phyloP scores from a whole-genome alignment of 495 filamentous ascomycete genomes.

The Lasiosphaeria miniovina region DNA sequence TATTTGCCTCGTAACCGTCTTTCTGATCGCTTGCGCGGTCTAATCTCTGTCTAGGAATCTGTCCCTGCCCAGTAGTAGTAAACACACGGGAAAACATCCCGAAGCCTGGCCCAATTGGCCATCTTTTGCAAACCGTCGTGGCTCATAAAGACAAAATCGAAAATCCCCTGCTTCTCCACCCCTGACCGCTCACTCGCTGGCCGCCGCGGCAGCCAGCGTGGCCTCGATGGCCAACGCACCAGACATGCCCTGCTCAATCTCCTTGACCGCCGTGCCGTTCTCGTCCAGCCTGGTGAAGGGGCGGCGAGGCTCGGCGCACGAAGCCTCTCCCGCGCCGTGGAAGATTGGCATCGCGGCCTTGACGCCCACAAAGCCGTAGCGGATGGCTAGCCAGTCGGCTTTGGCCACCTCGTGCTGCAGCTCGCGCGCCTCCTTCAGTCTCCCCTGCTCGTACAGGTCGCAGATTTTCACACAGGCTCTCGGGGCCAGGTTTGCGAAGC shows the following conservation, averaged over 20 bases:
- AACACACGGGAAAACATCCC: too few species aligned
- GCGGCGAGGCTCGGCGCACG: conserved; percentile 19
- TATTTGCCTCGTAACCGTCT: too few species aligned
- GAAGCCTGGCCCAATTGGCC: too few species aligned
- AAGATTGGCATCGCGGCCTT: conserved; percentile 76
- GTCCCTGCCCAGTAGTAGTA: too few species aligned
- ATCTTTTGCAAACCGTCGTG: too few species aligned
- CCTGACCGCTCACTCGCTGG: conserved; percentile 1
- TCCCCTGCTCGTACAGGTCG: conserved; percentile 66
- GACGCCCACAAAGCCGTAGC: conserved; percentile 75
- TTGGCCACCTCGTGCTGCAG: conserved; percentile 67
- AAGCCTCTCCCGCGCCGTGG: conserved; percentile 60
- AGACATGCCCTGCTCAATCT: conserved; percentile 14
- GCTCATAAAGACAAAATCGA: too few species aligned
- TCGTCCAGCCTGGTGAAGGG: conserved; percentile 22
- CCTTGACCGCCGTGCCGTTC: conserved; percentile 1
- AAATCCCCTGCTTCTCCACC: background rate
- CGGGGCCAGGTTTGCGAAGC: conserved; percentile 75
- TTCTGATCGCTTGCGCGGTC: too few species aligned
- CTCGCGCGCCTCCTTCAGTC: conserved; percentile 64
- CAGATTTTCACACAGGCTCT: conserved; percentile 71
- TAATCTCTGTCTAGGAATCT: too few species aligned
- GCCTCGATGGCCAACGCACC: conserved; percentile 15
- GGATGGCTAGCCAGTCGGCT: conserved; percentile 80
- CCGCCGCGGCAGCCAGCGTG: conserved; percentile 4